These are phyloP conservation scores for Tilletia horrida DNA, from an alignment of 1,284 basidiomycete genomes.

Conservation along the genomic window DNA sequence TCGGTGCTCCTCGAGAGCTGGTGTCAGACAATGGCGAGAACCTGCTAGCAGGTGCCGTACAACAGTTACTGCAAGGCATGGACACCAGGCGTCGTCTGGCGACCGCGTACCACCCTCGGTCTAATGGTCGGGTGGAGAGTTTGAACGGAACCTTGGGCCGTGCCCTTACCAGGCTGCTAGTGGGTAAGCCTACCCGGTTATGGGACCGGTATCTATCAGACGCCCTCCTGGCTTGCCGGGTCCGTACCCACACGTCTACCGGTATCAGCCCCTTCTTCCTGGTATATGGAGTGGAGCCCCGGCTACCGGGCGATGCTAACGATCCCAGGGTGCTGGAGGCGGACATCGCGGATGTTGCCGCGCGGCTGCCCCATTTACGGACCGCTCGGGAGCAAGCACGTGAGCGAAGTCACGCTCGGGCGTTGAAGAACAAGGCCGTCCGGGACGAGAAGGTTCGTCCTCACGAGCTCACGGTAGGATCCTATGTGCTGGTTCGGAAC, in stretches of 20 bases:
- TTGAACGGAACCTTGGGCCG: constrained; percentile 20
- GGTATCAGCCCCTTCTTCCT: constrained; percentile 14
- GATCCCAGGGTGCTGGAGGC: neutral
- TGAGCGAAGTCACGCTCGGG: constrained; percentile 4
- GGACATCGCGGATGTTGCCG: neutral
- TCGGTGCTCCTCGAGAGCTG: constrained; percentile 16
- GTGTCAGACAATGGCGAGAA: constrained; percentile 19
- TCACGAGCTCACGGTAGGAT: neutral
- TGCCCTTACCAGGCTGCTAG: neutral
- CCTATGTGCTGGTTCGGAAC: neutral
- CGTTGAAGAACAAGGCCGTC: neutral
- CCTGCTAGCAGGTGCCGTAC: constrained; percentile 4
- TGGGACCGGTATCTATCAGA: constrained; percentile 17
- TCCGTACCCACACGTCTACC: constrained; percentile 13
- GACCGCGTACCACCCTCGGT: constrained; percentile 24
- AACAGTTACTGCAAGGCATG: neutral
- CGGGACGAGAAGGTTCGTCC: neutral
- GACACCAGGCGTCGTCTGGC: neutral
- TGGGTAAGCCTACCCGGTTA: constrained; percentile 14
- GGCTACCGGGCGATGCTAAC: neutral
- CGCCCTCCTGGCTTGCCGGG: constrained; percentile 15
- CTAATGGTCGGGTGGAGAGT: constrained; percentile 24
- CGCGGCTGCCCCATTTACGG: neutral
- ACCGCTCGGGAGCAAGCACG: neutral
- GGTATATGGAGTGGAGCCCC: constrained; percentile 18